Base-by-base conservation (phyloP, 495 filamentous ascomycete genomes). In the Penicillium odoratum region DNA sequence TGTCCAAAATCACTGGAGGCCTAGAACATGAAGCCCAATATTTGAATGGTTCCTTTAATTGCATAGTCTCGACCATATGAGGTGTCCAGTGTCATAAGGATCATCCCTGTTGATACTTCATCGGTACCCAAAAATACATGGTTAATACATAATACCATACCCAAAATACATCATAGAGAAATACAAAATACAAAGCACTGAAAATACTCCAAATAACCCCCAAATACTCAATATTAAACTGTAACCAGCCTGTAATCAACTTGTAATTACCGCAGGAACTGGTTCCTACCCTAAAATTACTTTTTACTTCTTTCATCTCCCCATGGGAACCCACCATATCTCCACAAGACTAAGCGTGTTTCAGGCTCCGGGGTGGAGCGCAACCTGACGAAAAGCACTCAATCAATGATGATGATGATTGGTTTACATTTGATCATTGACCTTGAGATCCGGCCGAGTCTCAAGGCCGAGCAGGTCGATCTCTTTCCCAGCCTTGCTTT, bases 381-480 rank as follows among this genome's bases (percentile, higher is more conserved):
- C 31, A 50, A 48, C 55, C 47, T 57, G 55, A 57, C 55, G 55
- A 57, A 51, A 36, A 18, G 16, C 48, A n/a, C 6, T 48, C 26
- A 30, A 48, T 15, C 31, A 13, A 31, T 18, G 25, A 6, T n/a
- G 46, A 30, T 5, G 46, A 5, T 48, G 46, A 48, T 48, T 48
- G 46, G 51, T 30, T 30, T 13, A 21, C 21, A 21, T 21, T 21
- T 21, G 21, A 21, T 21, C 21, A 21, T 21, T 21, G 44, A n/a
- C 21, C 10, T 40, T 11, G 51, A 60, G 57, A 60, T 64, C 61
- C 61, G 61, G 61, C 57, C 61, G 61, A 64, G 61, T 57, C 54
- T 26, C 38, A 26, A 33, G 29, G 16, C 54, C 36, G 50, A 45
- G 46, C 13, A 30, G 30, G 46, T 26, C 55, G 51, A 61, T 57